Evolutionary conservation across 179 eudicot species (phyloP), one percentile per base, ranked within the genome.

Genomic region (Actinidia arguta): DNA sequence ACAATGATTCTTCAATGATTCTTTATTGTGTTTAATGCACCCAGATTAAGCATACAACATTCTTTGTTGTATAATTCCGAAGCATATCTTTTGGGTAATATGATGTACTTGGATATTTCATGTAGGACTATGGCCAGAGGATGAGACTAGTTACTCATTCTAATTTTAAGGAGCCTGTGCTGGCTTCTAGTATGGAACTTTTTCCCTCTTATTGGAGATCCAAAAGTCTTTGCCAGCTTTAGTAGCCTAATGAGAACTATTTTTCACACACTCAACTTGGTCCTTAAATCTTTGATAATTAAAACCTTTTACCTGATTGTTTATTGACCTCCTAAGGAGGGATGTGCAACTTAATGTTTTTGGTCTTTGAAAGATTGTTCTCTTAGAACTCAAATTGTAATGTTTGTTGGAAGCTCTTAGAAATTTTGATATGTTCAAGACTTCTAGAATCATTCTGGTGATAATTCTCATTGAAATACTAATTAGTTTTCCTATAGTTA

Each of bases 131-230:
- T 90, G 99, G 99, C 42, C 99, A 95, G 84, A 88, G 95, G 82
- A 97, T 95, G 75, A 89, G 99, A 84, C 78, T 95, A 81, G 99
- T 98, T 4, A 95, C 99, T 80, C 99, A 95, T 81, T 83, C 87
- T 56, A 93, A 95, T 85, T 95, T 95, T 86, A 87, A 88, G 80
- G 97, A 93, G 80, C 94, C 94, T 80, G 98, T 95, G 63, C 82
- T 89, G 91, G 44, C 92, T 76, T 85, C 95, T 87, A 98, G 99
- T 66, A 81, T 95, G 92, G 99, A 95, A 88, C n/a, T 95, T 95
- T 88, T 95, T 84, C 83, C 93, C 95, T 73, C 88, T 95, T 31
- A 97, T 97, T 77, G 99, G 98, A 62, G 99, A 95, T 87, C 99
- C 99, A 14, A 91, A 91, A 90, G 87, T 93, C 83, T 94, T 95